Evolutionary conservation across 139 green algal species (phyloP).

Genomic region (Ettlia oleoabundans): DNA sequence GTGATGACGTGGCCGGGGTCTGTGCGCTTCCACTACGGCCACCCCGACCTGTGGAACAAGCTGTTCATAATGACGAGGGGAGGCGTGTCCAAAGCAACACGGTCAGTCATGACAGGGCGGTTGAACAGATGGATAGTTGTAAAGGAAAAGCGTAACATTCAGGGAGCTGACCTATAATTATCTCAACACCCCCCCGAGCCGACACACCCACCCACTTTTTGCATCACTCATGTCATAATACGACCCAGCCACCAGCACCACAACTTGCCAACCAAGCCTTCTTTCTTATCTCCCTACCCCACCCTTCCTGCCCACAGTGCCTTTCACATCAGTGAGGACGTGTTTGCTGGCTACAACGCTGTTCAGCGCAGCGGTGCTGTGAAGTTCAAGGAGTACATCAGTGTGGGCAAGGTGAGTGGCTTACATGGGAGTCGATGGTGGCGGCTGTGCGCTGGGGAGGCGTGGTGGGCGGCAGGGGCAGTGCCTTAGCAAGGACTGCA

Average conservation of each 20-base stretch:
- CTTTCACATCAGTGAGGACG: constrained; percentile 72
- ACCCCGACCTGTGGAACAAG: constrained; percentile 94
- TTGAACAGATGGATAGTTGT: neutral
- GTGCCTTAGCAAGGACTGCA: too few species aligned
- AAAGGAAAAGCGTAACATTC: too few species aligned
- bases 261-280: too few species aligned
- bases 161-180: too few species aligned
- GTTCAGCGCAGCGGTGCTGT: constrained; percentile 76
- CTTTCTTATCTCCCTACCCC: neutral
- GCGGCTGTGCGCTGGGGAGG: too few species aligned
- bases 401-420: constrained; percentile 84
- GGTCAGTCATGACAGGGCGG: constrained; percentile 3
- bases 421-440: too few species aligned
- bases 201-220: too few species aligned
- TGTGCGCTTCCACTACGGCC: constrained; percentile 90
- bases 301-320: neutral
- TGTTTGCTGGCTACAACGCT: constrained; percentile 83
- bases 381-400: constrained; percentile 89
- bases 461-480: too few species aligned
- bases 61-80: constrained; percentile 82
- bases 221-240: too few species aligned
- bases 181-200: too few species aligned
- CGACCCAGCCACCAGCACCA: too few species aligned
- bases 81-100: constrained; percentile 69
- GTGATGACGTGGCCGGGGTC: constrained; percentile 73